Evolutionary conservation across 768 basidiomycete species (phyloP).

Genomic region (Boletales sp.): DNA sequence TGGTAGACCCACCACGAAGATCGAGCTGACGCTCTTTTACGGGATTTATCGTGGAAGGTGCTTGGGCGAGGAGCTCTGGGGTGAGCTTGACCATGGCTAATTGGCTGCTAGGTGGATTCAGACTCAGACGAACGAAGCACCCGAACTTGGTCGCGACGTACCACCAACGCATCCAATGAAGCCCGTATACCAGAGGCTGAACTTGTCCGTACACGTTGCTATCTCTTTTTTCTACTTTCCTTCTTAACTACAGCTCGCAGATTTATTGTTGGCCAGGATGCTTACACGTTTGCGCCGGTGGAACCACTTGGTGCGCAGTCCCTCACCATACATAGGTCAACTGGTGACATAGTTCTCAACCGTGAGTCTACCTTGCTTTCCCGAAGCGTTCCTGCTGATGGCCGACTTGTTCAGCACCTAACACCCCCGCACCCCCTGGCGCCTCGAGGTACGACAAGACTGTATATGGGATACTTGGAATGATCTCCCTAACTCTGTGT

Average conservation of each 20-base stretch:
- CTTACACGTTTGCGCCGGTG: slow-evolving; percentile 76
- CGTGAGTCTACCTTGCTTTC: slow-evolving; percentile 38
- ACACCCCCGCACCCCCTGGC: slow-evolving; percentile 48
- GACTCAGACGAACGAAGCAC: slow-evolving; percentile 32
- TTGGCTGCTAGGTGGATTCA: slow-evolving; percentile 20
- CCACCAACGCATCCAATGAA: slow-evolving; percentile 47
- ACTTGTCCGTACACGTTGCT: slow-evolving; percentile 46
- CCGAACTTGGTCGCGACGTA: slow-evolving; percentile 7
- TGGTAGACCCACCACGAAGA: slow-evolving; percentile 64
- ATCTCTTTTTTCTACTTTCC: not conserved
- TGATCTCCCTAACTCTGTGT: slow-evolving; percentile 78
- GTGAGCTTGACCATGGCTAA: slow-evolving; percentile 79
- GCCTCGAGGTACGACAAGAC: slow-evolving; percentile 60
- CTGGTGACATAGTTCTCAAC: slow-evolving; percentile 74
- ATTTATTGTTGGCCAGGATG: slow-evolving; percentile 66
- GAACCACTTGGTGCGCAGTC: slow-evolving; percentile 58
- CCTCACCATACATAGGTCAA: slow-evolving; percentile 66
- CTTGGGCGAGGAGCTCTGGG: slow-evolving; percentile 86
- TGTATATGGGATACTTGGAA: slow-evolving; percentile 73
- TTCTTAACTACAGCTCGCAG: slow-evolving; percentile 30
- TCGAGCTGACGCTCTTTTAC: slow-evolving; percentile 89
- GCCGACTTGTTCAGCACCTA: slow-evolving; percentile 40
- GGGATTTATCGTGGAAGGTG: slow-evolving; percentile 73
- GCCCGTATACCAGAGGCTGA: slow-evolving; percentile 68
- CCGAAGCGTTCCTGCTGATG: not conserved